Base-by-base conservation (phyloP, 2,329 filamentous ascomycete genomes). In the Colletotrichum liriopes region DNA sequence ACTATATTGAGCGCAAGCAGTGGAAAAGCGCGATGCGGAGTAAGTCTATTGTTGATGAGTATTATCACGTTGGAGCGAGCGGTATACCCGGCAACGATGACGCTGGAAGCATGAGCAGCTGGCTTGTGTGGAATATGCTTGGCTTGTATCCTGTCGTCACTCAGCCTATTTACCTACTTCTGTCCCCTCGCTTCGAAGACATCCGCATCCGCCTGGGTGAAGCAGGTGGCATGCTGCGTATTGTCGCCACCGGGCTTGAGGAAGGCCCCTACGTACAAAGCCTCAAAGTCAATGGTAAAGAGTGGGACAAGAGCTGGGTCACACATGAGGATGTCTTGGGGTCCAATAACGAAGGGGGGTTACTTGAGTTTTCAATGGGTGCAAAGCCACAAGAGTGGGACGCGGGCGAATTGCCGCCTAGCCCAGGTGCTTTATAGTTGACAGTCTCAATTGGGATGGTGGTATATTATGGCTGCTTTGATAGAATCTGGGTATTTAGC, bases 61-160 rank as follows among this genome's bases (percentile, higher is more conserved):
- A 84, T 76, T 90, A 89, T 79, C 83, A 83, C 74, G 79, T 82
- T 7, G 85, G 84, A 0, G 77, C 79, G 1, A 78, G 76, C 11
- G 89, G 88, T 0, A 82, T 91, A 4, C 89, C 89, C 0, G 89
- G 89, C 0, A 90, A 91, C 75, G 86, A 85, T 49, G 89, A 91
- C 75, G 87, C 87, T 0, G 89, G 89, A 3, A 86, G 88, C 0
- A 89, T 91, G 86, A 88, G 89, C 75, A 86, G 84, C n/a, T 89
- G 86, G 84, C 79, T 88, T 5, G 78, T 88, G 26, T 90, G 88
- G 84, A 85, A 86, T 67, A 87, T 88, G 84, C 82, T 89, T 35
- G 86, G 87, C 4, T 75, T 89, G 9, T 89, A 89, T 61, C 88
- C 88, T 0, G 82, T 91, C 43, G 88, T 88, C 0, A 88, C 87